phyloP scores from a whole-genome alignment of 2,329 filamentous ascomycete genomes.

The Ambrosiella xylebori region DNA sequence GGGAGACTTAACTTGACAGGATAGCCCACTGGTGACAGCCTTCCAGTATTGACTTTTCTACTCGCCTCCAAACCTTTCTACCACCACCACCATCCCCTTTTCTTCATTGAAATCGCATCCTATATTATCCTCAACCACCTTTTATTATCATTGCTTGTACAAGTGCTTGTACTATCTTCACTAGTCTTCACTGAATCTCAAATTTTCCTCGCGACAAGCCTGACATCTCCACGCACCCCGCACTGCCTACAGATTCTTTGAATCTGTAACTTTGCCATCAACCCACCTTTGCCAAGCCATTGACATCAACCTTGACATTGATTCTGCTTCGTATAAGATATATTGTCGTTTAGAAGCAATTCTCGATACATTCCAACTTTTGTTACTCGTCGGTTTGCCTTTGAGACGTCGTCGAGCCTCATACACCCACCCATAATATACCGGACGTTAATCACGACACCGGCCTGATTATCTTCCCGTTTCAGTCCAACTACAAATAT shows the following conservation, averaged over 20 bases:
- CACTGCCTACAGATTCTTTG: slow-evolving; percentile 11
- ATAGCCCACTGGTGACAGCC: neutral
- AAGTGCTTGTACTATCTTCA: neutral
- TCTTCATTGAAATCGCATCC: neutral
- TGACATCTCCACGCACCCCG: slow-evolving; percentile 4
- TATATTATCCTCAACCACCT: neutral
- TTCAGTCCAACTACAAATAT: neutral
- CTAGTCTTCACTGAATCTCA: neutral
- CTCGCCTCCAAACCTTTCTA: slow-evolving; percentile 1
- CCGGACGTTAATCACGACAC: no score
- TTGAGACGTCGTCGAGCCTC: no score
- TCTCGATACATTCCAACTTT: no score
- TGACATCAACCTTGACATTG: neutral
- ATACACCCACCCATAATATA: no score
- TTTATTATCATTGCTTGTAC: neutral
- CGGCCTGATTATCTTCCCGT: no score
- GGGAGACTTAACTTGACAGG: neutral
- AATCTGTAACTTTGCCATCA: slow-evolving; percentile 1
- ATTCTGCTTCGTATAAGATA: neutral
- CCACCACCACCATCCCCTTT: neutral
- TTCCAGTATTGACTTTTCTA: slow-evolving; percentile 1
- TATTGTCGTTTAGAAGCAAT: no score
- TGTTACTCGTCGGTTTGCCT: no score
- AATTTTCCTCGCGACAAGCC: neutral
- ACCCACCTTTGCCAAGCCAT: slow-evolving; percentile 1